Percentiles rank a stretch among this genome's conserved stretches.
Conservation (phyloP, 352 stramenopile genomes). For the Sclerospora graminicola region DNA sequence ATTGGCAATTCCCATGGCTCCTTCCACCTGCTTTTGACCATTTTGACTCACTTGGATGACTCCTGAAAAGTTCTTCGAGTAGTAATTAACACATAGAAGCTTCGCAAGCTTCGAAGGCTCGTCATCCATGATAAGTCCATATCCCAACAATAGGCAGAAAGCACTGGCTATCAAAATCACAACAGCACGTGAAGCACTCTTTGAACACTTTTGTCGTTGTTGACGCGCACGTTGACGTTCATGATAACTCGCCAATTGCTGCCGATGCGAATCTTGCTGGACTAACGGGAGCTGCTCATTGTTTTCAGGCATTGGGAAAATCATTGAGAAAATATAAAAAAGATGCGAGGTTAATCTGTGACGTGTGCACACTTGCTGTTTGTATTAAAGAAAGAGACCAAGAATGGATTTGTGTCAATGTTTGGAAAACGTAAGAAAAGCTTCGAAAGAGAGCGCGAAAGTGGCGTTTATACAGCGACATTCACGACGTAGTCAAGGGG, state of each 20-base stretch:
- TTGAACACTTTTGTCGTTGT: constrained; percentile 11
- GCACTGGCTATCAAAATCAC: constrained; percentile 24
- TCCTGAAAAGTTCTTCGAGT: constrained; percentile 35
- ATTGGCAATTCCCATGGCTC: constrained; percentile 33
- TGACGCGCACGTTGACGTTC: constrained; percentile 14
- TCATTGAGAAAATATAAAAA: background rate
- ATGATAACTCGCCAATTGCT: constrained; percentile 26
- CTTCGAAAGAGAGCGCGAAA: background rate
- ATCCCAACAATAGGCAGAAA: constrained; percentile 23
- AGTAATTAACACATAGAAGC: constrained; percentile 23
- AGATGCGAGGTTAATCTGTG: background rate
- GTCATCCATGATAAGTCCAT: too few species aligned
- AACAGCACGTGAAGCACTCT: constrained; percentile 24
- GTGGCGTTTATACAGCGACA: constrained; percentile 10
- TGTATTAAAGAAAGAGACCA: too few species aligned
- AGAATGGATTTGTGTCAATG: constrained; percentile 8
- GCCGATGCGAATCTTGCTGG: constrained; percentile 15
- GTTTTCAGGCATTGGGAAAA: constrained; percentile 5
- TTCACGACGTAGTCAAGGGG: background rate
- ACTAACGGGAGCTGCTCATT: constrained; percentile 25
- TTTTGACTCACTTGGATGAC: constrained; percentile 43
- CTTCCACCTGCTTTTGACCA: constrained; percentile 33
- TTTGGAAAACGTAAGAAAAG: constrained; percentile 2
- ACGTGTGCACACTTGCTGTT: constrained; percentile 12
- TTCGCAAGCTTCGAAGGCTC: too few species aligned